Conservation (phyloP, 1,284 basidiomycete genomes). For the Butyriboletus appendiculatus region DNA sequence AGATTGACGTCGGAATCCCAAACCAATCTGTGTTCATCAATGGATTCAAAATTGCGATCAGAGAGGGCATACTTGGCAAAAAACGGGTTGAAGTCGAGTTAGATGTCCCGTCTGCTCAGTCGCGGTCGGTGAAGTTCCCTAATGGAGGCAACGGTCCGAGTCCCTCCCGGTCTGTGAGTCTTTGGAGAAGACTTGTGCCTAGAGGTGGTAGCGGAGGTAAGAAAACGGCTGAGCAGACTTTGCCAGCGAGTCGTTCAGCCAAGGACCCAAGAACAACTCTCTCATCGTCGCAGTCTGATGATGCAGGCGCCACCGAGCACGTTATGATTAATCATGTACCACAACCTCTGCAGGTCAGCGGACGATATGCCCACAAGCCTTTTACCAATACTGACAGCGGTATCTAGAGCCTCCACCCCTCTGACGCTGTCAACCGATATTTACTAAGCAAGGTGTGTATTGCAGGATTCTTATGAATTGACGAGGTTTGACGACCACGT, state of each 20-base stretch:
- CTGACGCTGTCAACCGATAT: slow-evolving; percentile 18
- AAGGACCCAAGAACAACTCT: neutral
- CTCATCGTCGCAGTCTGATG: neutral
- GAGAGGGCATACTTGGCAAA: neutral
- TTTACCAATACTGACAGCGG: neutral
- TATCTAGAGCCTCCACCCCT: slow-evolving; percentile 10
- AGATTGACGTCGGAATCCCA: neutral
- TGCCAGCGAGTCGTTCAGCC: neutral
- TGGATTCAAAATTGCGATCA: slow-evolving; percentile 17
- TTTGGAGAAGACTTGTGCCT: slow-evolving; percentile 5
- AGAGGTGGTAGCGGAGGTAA: neutral
- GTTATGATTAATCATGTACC: slow-evolving; percentile 6
- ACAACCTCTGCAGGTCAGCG: slow-evolving; percentile 1
- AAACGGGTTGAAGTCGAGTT: slow-evolving; percentile 3
- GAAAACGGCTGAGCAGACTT: neutral
- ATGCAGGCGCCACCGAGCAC: neutral
- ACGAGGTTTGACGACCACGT: neutral
- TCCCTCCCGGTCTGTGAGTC: neutral
- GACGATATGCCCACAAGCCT: no score
- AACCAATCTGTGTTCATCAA: slow-evolving; percentile 19
- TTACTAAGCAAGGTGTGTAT: slow-evolving; percentile 12
- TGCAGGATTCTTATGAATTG: neutral
- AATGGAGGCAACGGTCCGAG: neutral
- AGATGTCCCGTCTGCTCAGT: neutral
- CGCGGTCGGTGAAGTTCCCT: neutral